Base-by-base conservation (phyloP, 2,329 filamentous ascomycete genomes). In the Aquanectria penicillioides region DNA sequence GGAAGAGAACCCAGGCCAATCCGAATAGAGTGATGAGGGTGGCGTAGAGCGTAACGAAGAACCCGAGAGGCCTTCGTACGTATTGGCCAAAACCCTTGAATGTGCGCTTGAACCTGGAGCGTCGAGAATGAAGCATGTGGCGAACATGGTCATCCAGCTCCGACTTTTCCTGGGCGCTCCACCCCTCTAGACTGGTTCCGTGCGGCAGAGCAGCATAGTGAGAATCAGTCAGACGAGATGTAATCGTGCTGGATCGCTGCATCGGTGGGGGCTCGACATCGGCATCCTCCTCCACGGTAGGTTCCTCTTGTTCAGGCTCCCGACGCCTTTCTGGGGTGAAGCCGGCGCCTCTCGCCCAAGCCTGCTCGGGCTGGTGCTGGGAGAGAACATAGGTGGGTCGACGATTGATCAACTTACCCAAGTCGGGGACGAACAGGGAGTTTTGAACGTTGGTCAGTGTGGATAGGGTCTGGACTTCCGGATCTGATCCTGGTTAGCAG, bases 361-460 rank as follows among this genome's bases (percentile, higher is more conserved):
- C 57, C 12, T 61, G 65, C 26, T 72, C 58, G 23, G 68, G 51
- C 5, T 73, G 65, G 38, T 78, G 77, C 18, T 83, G 83, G 6
- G 88, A 88, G 7, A 95, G 80, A 36, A 86, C 86, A 73, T 95
- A 97, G 0, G 91, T 93, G 2, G 92, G 92, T 59, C 89, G 83
- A 44, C 93, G 85, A 69, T 96, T 95, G 46, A 96, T 67, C 67
- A 87, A 87, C 57, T 82, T 80, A 34, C 92, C 92, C n/a, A 96
- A 80, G 64, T 93, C 89, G 0, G 93, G 93, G 2, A 96, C 80
- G 75, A 96, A 96, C 9, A 97, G 85, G 0, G 92, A 95, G 73
- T 97, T 97, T 70, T 96, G 92, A 17, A 97, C 89, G 69, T 97
- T 97, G 37, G 91, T 96, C 9, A 96, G 83, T 12, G 92, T 94